Conservation (phyloP, 177 flowering plant species). For the Vitis hybrid region DNA sequence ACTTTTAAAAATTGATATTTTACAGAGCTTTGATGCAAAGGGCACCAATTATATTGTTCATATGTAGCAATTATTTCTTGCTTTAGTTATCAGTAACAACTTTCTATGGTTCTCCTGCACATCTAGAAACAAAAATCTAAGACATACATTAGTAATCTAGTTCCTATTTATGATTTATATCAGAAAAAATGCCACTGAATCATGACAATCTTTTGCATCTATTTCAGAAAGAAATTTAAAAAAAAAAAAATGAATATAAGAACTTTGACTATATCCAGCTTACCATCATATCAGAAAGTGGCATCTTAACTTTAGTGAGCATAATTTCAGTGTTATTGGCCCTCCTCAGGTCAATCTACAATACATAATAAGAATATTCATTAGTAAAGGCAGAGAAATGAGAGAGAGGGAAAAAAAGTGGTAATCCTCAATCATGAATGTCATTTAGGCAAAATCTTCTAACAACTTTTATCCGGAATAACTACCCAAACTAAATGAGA, state of each 20-base stretch:
- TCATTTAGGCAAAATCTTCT: background rate
- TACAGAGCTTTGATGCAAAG: too few relatives aligned
- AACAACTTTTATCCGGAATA: background rate
- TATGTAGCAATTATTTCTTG: too few relatives aligned
- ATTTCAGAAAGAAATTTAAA: background rate
- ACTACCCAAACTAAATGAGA: background rate
- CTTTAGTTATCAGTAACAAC: too few relatives aligned
- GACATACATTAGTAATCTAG: too few relatives aligned
- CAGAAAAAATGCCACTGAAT: background rate
- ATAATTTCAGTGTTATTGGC: conserved; percentile 96
- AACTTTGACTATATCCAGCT: conserved; percentile 22
- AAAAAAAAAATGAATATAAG: background rate
- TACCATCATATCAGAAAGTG: conserved; percentile 95
- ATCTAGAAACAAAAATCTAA: too few relatives aligned
- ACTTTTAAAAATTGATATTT: too few relatives aligned
- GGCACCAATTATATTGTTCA: too few relatives aligned
- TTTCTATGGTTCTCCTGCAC: too few relatives aligned
- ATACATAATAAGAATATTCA: conserved; percentile 1
- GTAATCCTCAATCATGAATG: background rate
- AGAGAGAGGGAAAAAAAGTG: background rate
- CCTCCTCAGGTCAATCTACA: conserved; percentile 84
- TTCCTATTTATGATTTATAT: too few relatives aligned
- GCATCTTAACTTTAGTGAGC: conserved; percentile 99
- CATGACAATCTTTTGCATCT: background rate
- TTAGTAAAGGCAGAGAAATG: background rate